A percentile compares a stretch with the other conserved stretches of the same genome.
These are phyloP conservation scores for Nasturtium officinale DNA, from an alignment of 345 rosid genomes.

Conservation along the genomic window DNA sequence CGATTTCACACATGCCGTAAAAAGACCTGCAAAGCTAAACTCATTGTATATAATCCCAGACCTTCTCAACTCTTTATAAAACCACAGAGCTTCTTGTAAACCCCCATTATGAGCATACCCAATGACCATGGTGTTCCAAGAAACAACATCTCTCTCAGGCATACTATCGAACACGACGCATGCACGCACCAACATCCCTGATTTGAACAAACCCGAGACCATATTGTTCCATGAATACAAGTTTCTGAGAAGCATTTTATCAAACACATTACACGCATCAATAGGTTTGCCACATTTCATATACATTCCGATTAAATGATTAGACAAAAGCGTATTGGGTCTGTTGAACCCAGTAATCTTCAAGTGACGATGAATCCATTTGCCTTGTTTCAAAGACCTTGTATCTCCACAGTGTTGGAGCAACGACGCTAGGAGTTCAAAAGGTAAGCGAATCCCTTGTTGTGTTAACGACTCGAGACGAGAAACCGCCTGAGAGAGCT, in stretches of 20 bases:
- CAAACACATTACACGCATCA: conserved; percentile 65
- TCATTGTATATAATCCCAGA: conserved; percentile 56
- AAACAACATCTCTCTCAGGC: conserved; percentile 69
- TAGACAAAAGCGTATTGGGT: conserved; percentile 58
- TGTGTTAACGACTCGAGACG: conserved; percentile 55
- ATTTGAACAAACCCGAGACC: conserved; percentile 69
- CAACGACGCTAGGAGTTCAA: conserved; percentile 50
- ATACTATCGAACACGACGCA: conserved; percentile 68
- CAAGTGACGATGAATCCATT: conserved; percentile 76
- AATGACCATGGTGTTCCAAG: conserved; percentile 83
- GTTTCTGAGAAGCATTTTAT: conserved; percentile 57
- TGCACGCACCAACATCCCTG: conserved; percentile 64
- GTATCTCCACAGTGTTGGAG: conserved; percentile 49
- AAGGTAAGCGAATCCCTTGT: conserved; percentile 62
- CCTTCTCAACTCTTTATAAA: conserved; percentile 61
- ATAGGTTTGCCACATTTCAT: conserved; percentile 51
- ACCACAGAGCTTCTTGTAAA: conserved; percentile 47
- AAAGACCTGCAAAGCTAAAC: conserved; percentile 67
- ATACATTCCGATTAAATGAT: conserved; percentile 60
- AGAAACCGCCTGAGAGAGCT: conserved; percentile 54
- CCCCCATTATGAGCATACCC: conserved; percentile 58
- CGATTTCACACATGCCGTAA: conserved; percentile 62
- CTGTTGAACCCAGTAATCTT: conserved; percentile 60
- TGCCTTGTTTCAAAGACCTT: conserved; percentile 61
- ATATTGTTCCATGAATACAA: conserved; percentile 71